Conservation (phyloP, 1,284 basidiomycete species). For the Naganishia liquefaciens region DNA sequence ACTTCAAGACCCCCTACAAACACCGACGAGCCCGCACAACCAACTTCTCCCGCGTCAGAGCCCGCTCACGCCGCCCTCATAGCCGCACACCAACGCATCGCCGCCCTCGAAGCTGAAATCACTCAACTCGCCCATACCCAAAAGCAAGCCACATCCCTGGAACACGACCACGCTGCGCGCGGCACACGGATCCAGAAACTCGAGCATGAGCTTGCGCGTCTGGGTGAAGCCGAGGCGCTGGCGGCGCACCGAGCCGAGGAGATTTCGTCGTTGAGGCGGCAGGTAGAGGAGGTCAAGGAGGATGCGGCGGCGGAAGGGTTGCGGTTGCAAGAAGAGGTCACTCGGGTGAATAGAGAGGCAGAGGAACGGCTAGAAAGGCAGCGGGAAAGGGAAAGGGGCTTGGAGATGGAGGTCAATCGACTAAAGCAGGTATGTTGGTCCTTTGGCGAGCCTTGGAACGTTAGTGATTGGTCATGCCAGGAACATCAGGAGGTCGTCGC, state of each 20-base stretch:
- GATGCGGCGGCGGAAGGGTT: constrained; percentile 21
- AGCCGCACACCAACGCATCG: constrained; percentile 7
- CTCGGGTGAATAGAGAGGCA: constrained; percentile 29
- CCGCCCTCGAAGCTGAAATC: constrained; percentile 21
- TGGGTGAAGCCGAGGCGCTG: constrained; percentile 42
- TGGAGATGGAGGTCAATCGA: constrained; percentile 50
- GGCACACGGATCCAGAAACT: constrained; percentile 40
- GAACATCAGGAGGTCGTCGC: not conserved
- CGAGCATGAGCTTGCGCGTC: constrained; percentile 37
- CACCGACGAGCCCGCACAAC: not conserved
- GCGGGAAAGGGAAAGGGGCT: constrained; percentile 46
- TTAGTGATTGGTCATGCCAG: not conserved
- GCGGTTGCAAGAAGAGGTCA: constrained; percentile 33
- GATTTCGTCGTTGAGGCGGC: constrained; percentile 32
- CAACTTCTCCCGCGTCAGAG: not conserved
- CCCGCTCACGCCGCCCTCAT: constrained; percentile 14
- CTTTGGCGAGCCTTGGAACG: not conserved
- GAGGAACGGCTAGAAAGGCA: constrained; percentile 47
- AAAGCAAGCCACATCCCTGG: constrained; percentile 42
- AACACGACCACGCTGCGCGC: constrained; percentile 45
- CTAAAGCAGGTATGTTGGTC: constrained; percentile 47
- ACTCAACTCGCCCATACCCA: constrained; percentile 6
- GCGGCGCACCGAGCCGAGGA: constrained; percentile 44
- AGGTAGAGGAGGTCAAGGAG: constrained; percentile 37
- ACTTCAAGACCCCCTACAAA: not conserved